Evolutionary conservation across 2,329 filamentous ascomycete genomes (phyloP).

Genomic region (Fusarium longipes): DNA sequence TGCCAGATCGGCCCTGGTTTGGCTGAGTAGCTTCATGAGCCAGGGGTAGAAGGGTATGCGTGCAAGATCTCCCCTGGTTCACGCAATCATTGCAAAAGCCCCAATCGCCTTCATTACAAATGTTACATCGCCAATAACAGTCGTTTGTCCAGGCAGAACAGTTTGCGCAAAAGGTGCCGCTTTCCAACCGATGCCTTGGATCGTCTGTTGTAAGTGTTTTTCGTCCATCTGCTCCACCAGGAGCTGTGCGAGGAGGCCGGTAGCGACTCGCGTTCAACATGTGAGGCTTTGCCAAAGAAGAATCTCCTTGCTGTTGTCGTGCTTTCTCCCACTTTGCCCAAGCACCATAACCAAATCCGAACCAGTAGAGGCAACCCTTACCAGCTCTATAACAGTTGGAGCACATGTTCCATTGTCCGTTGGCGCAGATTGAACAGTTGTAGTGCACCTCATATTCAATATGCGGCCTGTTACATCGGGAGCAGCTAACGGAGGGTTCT

Average conservation of each 20-base stretch:
- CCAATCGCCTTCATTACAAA: constrained; percentile 94
- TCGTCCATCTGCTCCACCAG: constrained; percentile 65
- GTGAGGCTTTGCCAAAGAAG: constrained; percentile 62
- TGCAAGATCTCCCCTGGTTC: constrained; percentile 83
- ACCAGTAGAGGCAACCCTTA: constrained; percentile 86
- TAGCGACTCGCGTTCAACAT: constrained; percentile 70
- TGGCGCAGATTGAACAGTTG: constrained; percentile 77
- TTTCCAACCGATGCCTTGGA: constrained; percentile 74
- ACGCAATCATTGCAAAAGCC: constrained; percentile 92
- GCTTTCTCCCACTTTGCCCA: constrained; percentile 72
- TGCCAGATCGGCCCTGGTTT: constrained; percentile 52
- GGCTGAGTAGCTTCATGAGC: constrained; percentile 64
- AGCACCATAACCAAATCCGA: constrained; percentile 83
- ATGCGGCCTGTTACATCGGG: constrained; percentile 73
- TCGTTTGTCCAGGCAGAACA: constrained; percentile 80
- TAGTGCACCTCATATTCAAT: constrained; percentile 91
- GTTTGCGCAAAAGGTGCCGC: constrained; percentile 84
- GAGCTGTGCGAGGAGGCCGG: constrained; percentile 59
- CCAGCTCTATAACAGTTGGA: constrained; percentile 80
- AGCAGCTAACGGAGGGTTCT: constrained; percentile 81
- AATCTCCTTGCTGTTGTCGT: constrained; percentile 52
- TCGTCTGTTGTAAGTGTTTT: constrained; percentile 73
- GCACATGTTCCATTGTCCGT: constrained; percentile 83
- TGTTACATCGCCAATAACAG: constrained; percentile 89
- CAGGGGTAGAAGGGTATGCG: constrained; percentile 82